These are phyloP conservation scores for Backusella westeae DNA, from an alignment of 192 early-diverging fungal genomes.

Conservation along the genomic window DNA sequence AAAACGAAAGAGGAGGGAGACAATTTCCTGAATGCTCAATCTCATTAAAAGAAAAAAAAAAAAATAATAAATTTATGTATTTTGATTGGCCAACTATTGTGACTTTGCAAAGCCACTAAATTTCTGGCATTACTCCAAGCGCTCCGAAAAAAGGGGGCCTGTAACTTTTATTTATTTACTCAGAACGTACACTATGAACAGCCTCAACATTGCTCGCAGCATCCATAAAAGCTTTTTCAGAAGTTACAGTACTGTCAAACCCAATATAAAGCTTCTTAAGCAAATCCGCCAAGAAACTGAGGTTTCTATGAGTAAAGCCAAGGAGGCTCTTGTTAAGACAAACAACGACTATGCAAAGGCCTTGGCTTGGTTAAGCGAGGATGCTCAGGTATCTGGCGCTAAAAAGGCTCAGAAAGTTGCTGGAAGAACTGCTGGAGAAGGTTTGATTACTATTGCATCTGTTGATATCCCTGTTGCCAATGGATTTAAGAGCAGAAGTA, in stretches of 20 bases:
- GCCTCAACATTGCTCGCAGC: neutral
- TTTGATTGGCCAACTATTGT: neutral
- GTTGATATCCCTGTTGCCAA: constrained; percentile 42
- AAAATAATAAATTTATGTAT: neutral
- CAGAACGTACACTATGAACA: neutral
- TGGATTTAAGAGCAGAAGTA: constrained; percentile 42
- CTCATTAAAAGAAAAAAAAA: constrained; percentile 4
- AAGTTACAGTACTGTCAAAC: constrained; percentile 31
- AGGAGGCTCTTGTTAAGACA: constrained; percentile 74
- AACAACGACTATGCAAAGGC: constrained; percentile 76
- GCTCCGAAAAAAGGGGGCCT: neutral
- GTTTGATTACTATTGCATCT: constrained; percentile 67
- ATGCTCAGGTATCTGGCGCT: constrained; percentile 63
- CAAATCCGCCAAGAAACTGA: constrained; percentile 76
- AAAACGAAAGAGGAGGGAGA: constrained; percentile 13
- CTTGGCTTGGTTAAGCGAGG: constrained; percentile 76
- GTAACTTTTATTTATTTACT: constrained; percentile 5
- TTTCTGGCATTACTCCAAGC: neutral
- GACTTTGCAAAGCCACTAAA: constrained; percentile 5
- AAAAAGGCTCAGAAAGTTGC: constrained; percentile 84
- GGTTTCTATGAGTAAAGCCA: constrained; percentile 80
- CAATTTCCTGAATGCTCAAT: neutral
- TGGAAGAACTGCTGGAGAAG: constrained; percentile 74
- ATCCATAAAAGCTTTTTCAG: neutral
- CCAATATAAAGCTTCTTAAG: constrained; percentile 60